Conservation (phyloP, 176 grass and related monocot species). For the Hordeum vulgare region MorexV3_pseudomolecules_assembly NC_058519.1:639178849-639179348, state of each 20-base stretch:
- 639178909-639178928: background rate
- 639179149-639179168: constrained; percentile 27
- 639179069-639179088: background rate
- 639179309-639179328: constrained; percentile 39
- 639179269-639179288: constrained; percentile 19
- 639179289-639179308: background rate
- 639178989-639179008: background rate
- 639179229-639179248: constrained; percentile 13
- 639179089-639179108: background rate
- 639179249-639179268: constrained; percentile 10
- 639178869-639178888: background rate
- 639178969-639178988: background rate
- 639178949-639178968: constrained; percentile 38
- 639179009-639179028: constrained; percentile 22
- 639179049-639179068: constrained; percentile 57
- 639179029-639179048: background rate
- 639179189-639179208: constrained; percentile 13
- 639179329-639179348: background rate
- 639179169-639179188: constrained; percentile 42
- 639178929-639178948: constrained; percentile 42
- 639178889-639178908: background rate
- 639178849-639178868: background rate
- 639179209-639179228: constrained; percentile 15
- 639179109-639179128: background rate
- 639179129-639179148: background rate